phyloP scores from a whole-genome alignment of 441 rosid species.

The Bocquillonia castaneifolia region DNA sequence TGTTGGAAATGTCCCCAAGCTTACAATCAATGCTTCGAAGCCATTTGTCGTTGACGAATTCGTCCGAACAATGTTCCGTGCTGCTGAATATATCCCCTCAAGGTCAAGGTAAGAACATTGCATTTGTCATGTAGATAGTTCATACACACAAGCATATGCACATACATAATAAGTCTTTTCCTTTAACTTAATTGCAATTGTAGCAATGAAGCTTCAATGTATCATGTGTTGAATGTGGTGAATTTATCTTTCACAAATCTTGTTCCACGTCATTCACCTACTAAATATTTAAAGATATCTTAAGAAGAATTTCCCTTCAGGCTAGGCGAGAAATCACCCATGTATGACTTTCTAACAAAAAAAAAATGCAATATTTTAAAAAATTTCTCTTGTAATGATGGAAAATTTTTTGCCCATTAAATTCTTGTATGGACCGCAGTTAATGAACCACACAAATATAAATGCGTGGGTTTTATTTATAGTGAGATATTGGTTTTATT shows the following conservation, averaged over 20 bases:
- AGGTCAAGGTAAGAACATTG: too few relatives aligned
- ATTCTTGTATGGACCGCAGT: too few relatives aligned
- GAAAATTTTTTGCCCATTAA: too few relatives aligned
- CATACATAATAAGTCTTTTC: not conserved
- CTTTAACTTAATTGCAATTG: not conserved
- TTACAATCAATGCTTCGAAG: not conserved
- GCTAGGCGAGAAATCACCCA: not conserved
- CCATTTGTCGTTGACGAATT: conserved; percentile 11
- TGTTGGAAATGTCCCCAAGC: conserved; percentile 10
- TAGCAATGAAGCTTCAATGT: not conserved
- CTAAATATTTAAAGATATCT: not conserved
- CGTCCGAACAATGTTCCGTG: not conserved
- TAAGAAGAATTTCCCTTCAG: not conserved
- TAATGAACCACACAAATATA: too few relatives aligned
- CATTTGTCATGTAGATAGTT: too few relatives aligned
- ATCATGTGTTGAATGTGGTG: conserved; percentile 4
- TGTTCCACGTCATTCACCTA: not conserved
- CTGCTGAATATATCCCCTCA: not conserved
- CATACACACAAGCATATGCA: not conserved
- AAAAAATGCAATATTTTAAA: not conserved
- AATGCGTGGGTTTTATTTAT: too few relatives aligned
- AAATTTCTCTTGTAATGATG: not conserved
- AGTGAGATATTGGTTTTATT: too few relatives aligned
- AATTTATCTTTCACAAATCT: not conserved
- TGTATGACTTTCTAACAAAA: not conserved